Conservation (phyloP, 202 grass and related monocot genomes). For the Schoenoplectus tabernaemontani region DNA sequence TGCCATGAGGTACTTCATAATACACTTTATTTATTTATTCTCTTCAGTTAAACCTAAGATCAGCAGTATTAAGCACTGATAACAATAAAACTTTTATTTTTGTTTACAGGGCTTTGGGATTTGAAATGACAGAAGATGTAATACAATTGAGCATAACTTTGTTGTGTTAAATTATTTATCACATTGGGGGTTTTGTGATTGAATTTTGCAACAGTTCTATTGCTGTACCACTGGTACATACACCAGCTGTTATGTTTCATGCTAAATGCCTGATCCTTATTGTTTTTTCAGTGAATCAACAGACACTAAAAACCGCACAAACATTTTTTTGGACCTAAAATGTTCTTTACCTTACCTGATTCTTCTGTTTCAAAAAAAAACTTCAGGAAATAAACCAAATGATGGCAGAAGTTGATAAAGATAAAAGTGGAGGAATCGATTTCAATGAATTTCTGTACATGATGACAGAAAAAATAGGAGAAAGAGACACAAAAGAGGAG, state of each 20-base stretch:
- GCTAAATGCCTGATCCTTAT: neutral
- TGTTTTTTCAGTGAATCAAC: neutral
- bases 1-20: conserved; percentile 53
- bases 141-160: neutral
- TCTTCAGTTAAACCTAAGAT: neutral
- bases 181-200: neutral
- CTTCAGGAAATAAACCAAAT: conserved; percentile 69
- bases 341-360: neutral
- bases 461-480: conserved; percentile 78
- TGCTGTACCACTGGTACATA: neutral
- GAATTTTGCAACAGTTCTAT: neutral
- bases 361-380: neutral
- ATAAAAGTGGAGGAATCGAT: conserved; percentile 68
- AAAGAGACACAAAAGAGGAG: conserved; percentile 54
- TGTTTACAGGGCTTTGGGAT: conserved; percentile 64
- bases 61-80: neutral
- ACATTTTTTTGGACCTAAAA: neutral
- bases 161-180: neutral
- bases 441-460: conserved; percentile 83
- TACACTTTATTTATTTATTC: neutral
- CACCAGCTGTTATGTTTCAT: neutral
- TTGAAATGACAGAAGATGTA: conserved; percentile 78
- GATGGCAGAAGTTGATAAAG: conserved; percentile 85
- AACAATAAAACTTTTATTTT: neutral
- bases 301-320: neutral